Conservation (phyloP, 192 early-diverging fungal genomes). For the Podila minutissima region DNA sequence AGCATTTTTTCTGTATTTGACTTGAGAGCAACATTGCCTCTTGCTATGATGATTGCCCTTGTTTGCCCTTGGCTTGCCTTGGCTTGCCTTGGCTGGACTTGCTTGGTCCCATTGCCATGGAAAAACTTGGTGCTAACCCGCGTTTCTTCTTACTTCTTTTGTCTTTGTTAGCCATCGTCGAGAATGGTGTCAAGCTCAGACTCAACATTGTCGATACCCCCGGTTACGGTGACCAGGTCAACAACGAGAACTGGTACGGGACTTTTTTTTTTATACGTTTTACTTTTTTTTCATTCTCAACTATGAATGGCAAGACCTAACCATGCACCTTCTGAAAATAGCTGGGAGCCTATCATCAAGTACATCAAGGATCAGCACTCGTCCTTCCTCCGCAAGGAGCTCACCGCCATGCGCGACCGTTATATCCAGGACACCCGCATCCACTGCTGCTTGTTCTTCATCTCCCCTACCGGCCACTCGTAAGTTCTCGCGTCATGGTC, state of each 20-base stretch:
- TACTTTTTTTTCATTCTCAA: slow-evolving; percentile 1
- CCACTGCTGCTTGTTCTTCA: slow-evolving; percentile 96
- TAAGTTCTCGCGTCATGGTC: slow-evolving; percentile 50
- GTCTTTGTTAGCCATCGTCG: slow-evolving; percentile 81
- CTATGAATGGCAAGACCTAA: slow-evolving; percentile 1
- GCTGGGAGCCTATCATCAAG: slow-evolving; percentile 98
- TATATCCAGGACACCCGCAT: slow-evolving; percentile 95
- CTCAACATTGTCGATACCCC: slow-evolving; percentile 99
- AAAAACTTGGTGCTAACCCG: not conserved
- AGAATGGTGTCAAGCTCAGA: slow-evolving; percentile 93
- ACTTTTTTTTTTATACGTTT: too few species aligned
- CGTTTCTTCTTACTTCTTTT: not conserved
- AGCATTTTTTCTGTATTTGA: too few species aligned
- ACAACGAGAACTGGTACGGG: slow-evolving; percentile 93
- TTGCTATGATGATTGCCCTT: too few species aligned
- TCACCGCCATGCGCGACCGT: slow-evolving; percentile 86
- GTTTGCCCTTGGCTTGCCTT: too few species aligned
- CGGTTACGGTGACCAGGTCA: slow-evolving; percentile 98
- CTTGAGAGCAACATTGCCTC: too few species aligned
- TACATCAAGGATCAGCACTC: slow-evolving; percentile 99
- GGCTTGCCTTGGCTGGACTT: too few species aligned
- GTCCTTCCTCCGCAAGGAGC: slow-evolving; percentile 93
- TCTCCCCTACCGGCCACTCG: slow-evolving; percentile 95
- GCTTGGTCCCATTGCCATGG: too few species aligned
- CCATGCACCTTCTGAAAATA: slow-evolving; percentile 18